Base-by-base conservation (phyloP, 2,329 filamentous ascomycete species). In the Pezicula rhizophila region DNA sequence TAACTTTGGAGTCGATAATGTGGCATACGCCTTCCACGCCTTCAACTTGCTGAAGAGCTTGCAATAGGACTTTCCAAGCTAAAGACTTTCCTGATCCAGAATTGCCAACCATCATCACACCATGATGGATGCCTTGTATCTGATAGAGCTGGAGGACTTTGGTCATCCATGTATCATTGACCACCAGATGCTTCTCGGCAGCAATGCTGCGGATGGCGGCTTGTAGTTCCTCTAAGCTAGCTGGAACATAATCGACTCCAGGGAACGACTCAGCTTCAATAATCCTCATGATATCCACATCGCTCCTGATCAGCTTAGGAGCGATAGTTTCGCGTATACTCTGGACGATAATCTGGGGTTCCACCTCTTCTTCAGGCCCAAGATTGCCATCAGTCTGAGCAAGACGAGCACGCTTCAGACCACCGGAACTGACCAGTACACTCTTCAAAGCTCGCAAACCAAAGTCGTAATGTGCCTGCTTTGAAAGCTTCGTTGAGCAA, bases 101-200 rank as follows among this genome's bases (percentile, higher is more conserved):
- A 63, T 89, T 90, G 54, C 93, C 93, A 8, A 99, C 93, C 93
- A 99, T 97, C 95, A 99, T 99, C 25, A 99, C 93, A 85, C 93
- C 93, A 60, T 99, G 93, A 63, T 99, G 93, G 50, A 99, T 90
- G 57, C 85, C 87, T 68, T 97, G 93, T 54, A 99, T 99, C 67
- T 99, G 93, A 66, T 96, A 97, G 2, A 99, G 79, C 67, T 99
- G 93, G 8, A 99, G 77, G 31, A 95, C 84, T 72, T 99, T 99
- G 50, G 89, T 93, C 81, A 97, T 90, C 95, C 95, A 99, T 42
- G 85, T 84, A 48, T 97, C 91, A 50, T 85, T 96, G 58, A 95
- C 87, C 8, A 96, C 89, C 12, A 95, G 79, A 61, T 96, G 86
- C 57, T 88, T 84, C 64, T 95, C 90, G 5, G 78, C 80, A 26